Evolutionary conservation across 2,329 filamentous ascomycete species (phyloP), one percentile per base, ranked within the genome.

Genomic region (Colletotrichum trifolii): DNA sequence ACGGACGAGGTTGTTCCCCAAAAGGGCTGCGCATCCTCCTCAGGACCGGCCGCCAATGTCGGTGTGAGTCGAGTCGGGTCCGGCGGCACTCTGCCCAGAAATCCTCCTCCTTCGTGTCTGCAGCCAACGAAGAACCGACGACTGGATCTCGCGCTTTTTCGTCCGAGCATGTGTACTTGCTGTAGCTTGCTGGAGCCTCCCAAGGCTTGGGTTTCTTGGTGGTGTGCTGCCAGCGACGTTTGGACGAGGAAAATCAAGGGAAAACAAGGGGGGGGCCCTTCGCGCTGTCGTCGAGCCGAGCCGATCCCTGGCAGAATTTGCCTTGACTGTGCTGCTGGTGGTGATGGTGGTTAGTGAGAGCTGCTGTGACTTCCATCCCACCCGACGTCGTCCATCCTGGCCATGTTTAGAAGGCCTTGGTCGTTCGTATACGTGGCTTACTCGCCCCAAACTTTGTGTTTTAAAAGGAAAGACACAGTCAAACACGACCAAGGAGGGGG

Each of bases 11-110:
- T 25, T 4, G 25, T 25, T 25, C 25, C 8, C 25, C 8, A 12
- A 43, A 38, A 34, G 15, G 34, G 47, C 53, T 57, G 52, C 53
- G 52, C 53, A 39, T 38, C 60, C 17, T 35, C 34, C 17, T 38
- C 17, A 13, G n/a, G 36, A 57, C 17, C 25, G 25, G 25, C 25
- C 25, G 25, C 25, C 25, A 25, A 25, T 25, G 13, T 33, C 17
- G 48, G 60, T 17, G 47, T 33, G 42, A 15, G 33, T 8, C 2
- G 33, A 36, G 50, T 45, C 61, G 61, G 61, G 15, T 64, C 25
- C 43, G 45, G 56, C 61, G 61, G 61, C 61, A 61, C 56, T 40
- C 33, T 54, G 61, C 49, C 61, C 43, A 64, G 61, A 54, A 33
- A 40, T 10, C 2, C 12, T 34, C 34, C 48, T 17, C 34, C 17